Conservation (phyloP, 768 basidiomycete species). For the Mycena epipterygia region DNA sequence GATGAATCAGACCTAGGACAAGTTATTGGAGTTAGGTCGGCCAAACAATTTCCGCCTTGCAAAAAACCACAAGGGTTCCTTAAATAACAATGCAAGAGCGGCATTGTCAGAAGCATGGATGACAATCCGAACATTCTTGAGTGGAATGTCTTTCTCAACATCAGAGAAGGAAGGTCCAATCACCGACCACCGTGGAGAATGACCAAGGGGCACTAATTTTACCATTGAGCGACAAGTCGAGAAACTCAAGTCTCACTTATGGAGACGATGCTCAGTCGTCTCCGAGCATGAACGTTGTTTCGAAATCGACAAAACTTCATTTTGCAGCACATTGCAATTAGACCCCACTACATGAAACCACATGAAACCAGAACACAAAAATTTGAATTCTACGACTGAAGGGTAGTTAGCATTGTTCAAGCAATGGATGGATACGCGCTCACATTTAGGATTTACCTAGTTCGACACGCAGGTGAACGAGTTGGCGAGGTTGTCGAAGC, state of each 20-base stretch:
- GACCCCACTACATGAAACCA: not conserved
- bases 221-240: not conserved
- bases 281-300: not conserved
- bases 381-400: not conserved
- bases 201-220: not conserved
- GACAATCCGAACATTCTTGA: too few species aligned
- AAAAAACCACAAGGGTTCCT: not conserved
- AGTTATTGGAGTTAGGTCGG: too few species aligned
- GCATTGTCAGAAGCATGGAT: not conserved
- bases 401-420: not conserved
- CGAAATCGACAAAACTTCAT: not conserved
- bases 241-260: not conserved
- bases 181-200: not conserved
- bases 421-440: not conserved
- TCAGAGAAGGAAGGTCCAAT: not conserved
- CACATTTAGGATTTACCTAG: not conserved
- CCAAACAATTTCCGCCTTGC: not conserved
- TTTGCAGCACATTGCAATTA: not conserved
- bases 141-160: not conserved
- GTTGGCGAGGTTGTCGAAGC: slow-evolving; percentile 29
- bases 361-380: not conserved
- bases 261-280: not conserved
- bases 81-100: not conserved
- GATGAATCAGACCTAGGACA: too few species aligned
- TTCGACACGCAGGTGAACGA: slow-evolving; percentile 30